These are phyloP conservation scores for Chamaecyparis obtusa DNA, from an alignment of 75 land plant species.

Conservation along the genomic window DNA sequence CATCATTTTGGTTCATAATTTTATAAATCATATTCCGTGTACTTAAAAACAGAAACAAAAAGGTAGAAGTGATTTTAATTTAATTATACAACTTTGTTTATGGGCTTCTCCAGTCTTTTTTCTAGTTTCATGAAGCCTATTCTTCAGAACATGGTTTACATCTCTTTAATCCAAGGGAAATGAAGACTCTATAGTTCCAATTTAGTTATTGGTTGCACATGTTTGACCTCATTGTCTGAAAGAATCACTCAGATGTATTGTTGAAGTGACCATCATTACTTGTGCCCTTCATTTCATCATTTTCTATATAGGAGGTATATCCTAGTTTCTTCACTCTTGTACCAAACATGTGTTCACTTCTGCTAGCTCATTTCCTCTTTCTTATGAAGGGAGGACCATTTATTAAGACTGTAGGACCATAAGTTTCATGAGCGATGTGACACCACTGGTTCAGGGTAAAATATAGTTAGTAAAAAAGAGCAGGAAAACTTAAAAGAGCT, in stretches of 20 bases:
- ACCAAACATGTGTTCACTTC: not conserved
- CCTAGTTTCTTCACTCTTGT: not conserved
- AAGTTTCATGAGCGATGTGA: no score
- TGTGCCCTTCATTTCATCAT: not conserved
- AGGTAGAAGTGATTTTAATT: not conserved
- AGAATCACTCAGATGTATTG: not conserved
- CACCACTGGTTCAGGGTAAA: no score
- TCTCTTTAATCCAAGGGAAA: not conserved
- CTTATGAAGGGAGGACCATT: not conserved
- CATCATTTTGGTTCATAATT: not conserved
- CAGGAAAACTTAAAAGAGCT: no score
- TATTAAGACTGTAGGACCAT: not conserved
- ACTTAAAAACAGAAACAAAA: not conserved
- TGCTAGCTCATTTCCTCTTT: not conserved
- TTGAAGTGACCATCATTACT: not conserved
- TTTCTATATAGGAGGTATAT: not conserved
- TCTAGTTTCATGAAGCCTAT: not conserved
- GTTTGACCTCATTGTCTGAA: not conserved
- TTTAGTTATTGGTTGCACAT: not conserved
- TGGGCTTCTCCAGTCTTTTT: not conserved
- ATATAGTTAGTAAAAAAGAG: no score
- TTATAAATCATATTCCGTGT: not conserved
- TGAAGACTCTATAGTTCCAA: not conserved
- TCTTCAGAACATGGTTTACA: not conserved
- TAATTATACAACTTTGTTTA: not conserved